These are phyloP conservation scores for Spathaspora boniae DNA, from an alignment of 805 yeast species.

Conservation along the genomic window DNA sequence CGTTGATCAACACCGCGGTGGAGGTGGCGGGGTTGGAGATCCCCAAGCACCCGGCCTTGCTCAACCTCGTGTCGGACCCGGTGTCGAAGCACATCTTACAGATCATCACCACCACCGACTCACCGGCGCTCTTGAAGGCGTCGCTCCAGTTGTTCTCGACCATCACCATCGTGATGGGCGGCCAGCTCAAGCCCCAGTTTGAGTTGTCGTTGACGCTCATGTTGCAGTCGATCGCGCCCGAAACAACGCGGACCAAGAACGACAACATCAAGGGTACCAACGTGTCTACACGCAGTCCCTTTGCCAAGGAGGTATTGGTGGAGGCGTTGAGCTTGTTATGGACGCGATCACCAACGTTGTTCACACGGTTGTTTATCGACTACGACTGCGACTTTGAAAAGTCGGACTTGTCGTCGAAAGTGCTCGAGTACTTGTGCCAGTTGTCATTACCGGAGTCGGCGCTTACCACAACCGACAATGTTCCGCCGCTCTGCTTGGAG, in stretches of 20 bases:
- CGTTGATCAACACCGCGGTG: conserved; percentile 70
- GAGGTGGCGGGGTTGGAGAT: conserved; percentile 75
- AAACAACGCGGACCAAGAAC: conserved; percentile 14
- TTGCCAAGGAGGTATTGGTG: conserved; percentile 71
- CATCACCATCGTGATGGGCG: conserved; percentile 62
- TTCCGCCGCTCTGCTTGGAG: conserved; percentile 92
- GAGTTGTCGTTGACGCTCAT: conserved; percentile 68
- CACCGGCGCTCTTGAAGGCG: conserved; percentile 67
- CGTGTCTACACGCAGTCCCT: conserved; percentile 28
- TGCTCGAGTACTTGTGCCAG: conserved; percentile 69
- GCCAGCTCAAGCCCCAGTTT: conserved; percentile 70
- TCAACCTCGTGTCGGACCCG: conserved; percentile 69
- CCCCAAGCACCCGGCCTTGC: conserved; percentile 56
- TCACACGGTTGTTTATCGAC: conserved; percentile 70
- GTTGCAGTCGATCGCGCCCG: conserved; percentile 53
- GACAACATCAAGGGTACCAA: conserved; percentile 20
- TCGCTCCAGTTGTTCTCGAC: conserved; percentile 75
- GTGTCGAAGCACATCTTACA: conserved; percentile 84
- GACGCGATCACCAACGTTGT: conserved; percentile 76
- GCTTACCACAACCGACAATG: conserved; percentile 68
- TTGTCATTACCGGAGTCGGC: conserved; percentile 87
- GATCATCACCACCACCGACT: conserved; percentile 70
- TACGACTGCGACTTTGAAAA: conserved; percentile 91
- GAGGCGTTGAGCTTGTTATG: conserved; percentile 81
- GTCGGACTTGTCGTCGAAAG: conserved; percentile 65